A percentile compares a stretch with the other conserved stretches of the same genome.
Conservation (phyloP, 2,329 filamentous ascomycete genomes). For the Phoma sp. region DNA sequence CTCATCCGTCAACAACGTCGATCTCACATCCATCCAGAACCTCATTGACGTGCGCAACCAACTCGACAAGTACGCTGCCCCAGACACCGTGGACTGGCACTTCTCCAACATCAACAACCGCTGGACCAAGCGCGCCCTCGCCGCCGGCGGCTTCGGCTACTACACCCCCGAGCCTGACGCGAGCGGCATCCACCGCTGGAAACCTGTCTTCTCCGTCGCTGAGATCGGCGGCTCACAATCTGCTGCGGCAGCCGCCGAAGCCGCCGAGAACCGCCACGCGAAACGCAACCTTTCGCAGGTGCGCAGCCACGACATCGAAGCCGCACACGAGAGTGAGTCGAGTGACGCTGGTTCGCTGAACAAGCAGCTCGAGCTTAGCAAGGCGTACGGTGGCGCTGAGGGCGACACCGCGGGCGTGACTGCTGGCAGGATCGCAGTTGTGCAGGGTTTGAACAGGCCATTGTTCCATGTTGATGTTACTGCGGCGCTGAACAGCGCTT, state of each 20-base stretch:
- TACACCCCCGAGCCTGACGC: conserved; percentile 64
- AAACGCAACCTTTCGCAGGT: conserved; percentile 50
- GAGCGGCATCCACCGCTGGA: conserved; percentile 74
- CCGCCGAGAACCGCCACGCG: conserved; percentile 62
- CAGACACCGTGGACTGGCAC: conserved; percentile 91
- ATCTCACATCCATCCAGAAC: conserved; percentile 90
- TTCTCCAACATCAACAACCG: conserved; percentile 90
- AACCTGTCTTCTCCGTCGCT: conserved; percentile 90
- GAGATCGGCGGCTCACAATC: conserved; percentile 79
- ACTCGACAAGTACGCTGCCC: conserved; percentile 84
- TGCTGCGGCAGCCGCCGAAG: conserved; percentile 74
- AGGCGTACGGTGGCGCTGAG: conserved; percentile 39
- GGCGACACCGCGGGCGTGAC: conserved; percentile 32
- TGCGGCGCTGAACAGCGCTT: conserved; percentile 86
- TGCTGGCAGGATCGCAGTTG: conserved; percentile 57
- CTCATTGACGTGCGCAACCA: conserved; percentile 96
- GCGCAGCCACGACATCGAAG: conserved; percentile 51
- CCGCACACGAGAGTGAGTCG: conserved; percentile 26
- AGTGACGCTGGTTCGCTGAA: conserved; percentile 38
- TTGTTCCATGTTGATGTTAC: conserved; percentile 95
- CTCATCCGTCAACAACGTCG: conserved; percentile 91
- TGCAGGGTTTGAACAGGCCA: conserved; percentile 87
- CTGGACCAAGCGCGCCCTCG: conserved; percentile 90
- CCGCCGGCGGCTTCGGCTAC: conserved; percentile 88
- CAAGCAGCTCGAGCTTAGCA: conserved; percentile 40